Percentiles rank a stretch among this genome's conserved stretches.
These are phyloP conservation scores for Ichthyophthirius multifiliis DNA, from an alignment of 169 alveolate species.

Conservation along the genomic window DNA sequence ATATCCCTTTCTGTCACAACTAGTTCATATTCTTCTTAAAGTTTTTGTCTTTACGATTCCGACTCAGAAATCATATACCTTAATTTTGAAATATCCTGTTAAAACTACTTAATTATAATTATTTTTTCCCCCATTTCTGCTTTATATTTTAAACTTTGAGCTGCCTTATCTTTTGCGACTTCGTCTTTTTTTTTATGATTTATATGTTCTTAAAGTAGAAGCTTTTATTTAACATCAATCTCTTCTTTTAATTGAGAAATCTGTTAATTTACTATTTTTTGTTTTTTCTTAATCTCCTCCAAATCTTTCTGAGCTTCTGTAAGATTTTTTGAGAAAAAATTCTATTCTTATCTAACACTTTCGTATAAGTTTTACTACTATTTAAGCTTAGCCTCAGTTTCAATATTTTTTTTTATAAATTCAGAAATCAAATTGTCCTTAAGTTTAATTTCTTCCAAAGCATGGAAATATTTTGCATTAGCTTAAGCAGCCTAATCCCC, in stretches of 20 bases:
- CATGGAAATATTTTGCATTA: slow-evolving; percentile 74
- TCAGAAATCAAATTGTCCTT: slow-evolving; percentile 78
- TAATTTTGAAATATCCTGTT: slow-evolving; percentile 48
- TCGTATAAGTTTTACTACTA: slow-evolving; percentile 82
- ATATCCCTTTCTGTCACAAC: slow-evolving; percentile 87
- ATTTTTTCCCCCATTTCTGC: slow-evolving; percentile 38
- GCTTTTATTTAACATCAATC: slow-evolving; percentile 56
- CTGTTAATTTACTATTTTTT: slow-evolving; percentile 65
- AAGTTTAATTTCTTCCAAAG: slow-evolving; percentile 78
- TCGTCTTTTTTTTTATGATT: slow-evolving; percentile 43
- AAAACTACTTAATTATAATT: slow-evolving; percentile 67
- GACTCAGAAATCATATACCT: slow-evolving; percentile 79
- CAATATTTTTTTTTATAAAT: slow-evolving; percentile 82
- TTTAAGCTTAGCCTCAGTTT: slow-evolving; percentile 83
- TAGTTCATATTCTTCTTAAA: slow-evolving; percentile 80
- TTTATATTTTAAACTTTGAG: slow-evolving; percentile 26
- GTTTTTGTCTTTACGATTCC: slow-evolving; percentile 77
- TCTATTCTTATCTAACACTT: slow-evolving; percentile 83
- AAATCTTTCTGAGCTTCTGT: slow-evolving; percentile 84
- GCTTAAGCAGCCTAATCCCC: slow-evolving; percentile 75
- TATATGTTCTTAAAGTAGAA: slow-evolving; percentile 54
- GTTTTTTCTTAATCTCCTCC: slow-evolving; percentile 63
- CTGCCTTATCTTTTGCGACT: slow-evolving; percentile 38
- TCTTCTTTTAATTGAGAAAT: slow-evolving; percentile 71
- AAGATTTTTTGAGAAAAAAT: slow-evolving; percentile 77